Evolutionary conservation across 768 basidiomycete species (phyloP).

Genomic region (Tremella mesenterica): DNA sequence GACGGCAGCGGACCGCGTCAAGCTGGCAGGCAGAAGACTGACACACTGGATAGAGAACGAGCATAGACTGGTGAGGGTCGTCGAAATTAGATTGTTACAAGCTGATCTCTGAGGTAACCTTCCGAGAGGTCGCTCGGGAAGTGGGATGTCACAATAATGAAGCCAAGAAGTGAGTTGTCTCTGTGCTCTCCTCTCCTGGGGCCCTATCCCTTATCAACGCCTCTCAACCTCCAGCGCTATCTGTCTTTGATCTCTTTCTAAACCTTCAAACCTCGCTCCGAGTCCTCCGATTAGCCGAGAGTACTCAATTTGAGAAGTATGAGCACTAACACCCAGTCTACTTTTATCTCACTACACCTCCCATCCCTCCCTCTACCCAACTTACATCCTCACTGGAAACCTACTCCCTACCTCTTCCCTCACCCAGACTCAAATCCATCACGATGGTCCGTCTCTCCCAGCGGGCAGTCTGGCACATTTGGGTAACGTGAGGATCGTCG

Average conservation of each 20-base stretch:
- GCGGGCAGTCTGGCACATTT: constrained; percentile 10
- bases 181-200: background rate
- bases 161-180: constrained; percentile 34
- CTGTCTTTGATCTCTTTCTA: too few species aligned
- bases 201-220: too few species aligned
- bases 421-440: constrained; percentile 13
- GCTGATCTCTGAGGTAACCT: constrained; percentile 25
- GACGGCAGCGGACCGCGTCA: background rate
- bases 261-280: too few species aligned
- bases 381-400: constrained; percentile 33
- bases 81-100: background rate
- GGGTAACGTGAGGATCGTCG: constrained; percentile 21
- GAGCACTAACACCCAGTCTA: constrained; percentile 5
- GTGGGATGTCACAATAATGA: constrained; percentile 32
- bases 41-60: constrained; percentile 35
- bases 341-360: constrained; percentile 7
- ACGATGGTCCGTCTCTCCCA: constrained; percentile 3
- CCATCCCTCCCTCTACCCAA: constrained; percentile 12
- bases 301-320: background rate
- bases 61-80: constrained; percentile 19
- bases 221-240: too few species aligned
- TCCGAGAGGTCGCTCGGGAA: constrained; percentile 32
- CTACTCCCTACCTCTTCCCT: constrained; percentile 13
- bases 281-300: too few species aligned
- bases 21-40: constrained; percentile 10